Base-by-base conservation (phyloP, 768 basidiomycete species). In the Russula griseocarnosa region DNA sequence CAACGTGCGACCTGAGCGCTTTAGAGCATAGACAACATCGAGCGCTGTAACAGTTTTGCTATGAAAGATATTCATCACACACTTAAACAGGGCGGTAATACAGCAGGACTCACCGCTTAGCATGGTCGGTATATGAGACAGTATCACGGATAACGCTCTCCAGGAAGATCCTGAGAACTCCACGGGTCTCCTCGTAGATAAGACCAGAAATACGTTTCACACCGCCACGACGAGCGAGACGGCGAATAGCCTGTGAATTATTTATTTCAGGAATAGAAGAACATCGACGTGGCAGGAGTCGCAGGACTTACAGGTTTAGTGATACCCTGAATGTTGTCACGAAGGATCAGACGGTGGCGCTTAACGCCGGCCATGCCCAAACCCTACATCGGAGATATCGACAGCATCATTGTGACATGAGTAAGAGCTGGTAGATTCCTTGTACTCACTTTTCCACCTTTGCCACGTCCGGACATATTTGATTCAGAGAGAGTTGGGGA, bases 281-380 rank as follows among this genome's bases (percentile, higher is more conserved):
- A 44, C 8, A 40, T 26, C 18, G 38, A 36, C n/a, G 47, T 52
- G 26, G n/a, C n/a, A n/a, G n/a, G n/a, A n/a, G n/a, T n/a, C n/a
- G n/a, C 36, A 46, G 5, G 36, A 67, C 68, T 59, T 40, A 76
- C 61, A 44, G 76, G 71, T 49, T 85, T 84, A 42, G 83, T 84
- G 58, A 82, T 73, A 78, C 84, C 86, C 72, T 86, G 85, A 67
- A 86, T 86, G 79, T 86, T 86, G 70, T 86, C 85, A 73, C 92
- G 92, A 73, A 95, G 84, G 78, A 97, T 94, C 81, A 96, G 96
- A 74, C 94, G 88, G 79, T 95, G 93, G 78, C 94, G 88, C 83
- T 94, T 93, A 54, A 91, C 91, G 75, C 94, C 94, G 75, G 93
- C 92, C 86, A 95, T 96, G 79, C 94, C 94, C 77, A 96, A 90